Percentiles rank a stretch among this genome's conserved stretches.
phyloP scores from a whole-genome alignment of 371 early-diverging fungal species.

The Mucor sp. region DNA sequence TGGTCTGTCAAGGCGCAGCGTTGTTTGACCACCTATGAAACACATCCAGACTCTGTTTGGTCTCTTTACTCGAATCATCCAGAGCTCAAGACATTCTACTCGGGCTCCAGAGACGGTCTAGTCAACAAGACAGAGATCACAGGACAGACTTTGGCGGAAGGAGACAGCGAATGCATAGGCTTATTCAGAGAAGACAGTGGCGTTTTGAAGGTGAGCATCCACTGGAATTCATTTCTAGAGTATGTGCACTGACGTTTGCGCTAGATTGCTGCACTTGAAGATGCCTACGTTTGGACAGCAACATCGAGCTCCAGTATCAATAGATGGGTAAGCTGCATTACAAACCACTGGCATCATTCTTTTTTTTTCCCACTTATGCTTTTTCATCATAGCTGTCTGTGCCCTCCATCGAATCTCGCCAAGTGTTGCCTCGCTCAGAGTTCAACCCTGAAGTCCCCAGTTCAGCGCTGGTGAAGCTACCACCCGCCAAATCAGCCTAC shows the following conservation, averaged over 20 bases:
- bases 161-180: conserved; percentile 76
- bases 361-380: neutral
- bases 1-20: conserved; percentile 91
- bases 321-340: conserved; percentile 67
- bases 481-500: conserved; percentile 37
- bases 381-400: conserved; percentile 49
- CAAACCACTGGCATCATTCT: neutral
- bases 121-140: conserved; percentile 75
- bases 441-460: conserved; percentile 48
- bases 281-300: conserved; percentile 91
- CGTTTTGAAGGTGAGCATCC: conserved; percentile 67
- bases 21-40: conserved; percentile 83
- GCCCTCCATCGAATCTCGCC: conserved; percentile 49
- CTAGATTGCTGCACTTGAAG: conserved; percentile 75
- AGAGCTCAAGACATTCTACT: conserved; percentile 84
- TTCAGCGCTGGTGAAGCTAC: conserved; percentile 46
- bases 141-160: conserved; percentile 40
- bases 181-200: conserved; percentile 84
- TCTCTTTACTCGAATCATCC: conserved; percentile 84
- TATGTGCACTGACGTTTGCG: neutral
- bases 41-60: conserved; percentile 92
- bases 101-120: conserved; percentile 89
- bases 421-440: conserved; percentile 46
- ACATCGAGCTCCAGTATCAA: conserved; percentile 80
- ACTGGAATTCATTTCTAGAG: too few relatives aligned